Conservation (phyloP, 495 filamentous ascomycete genomes). For the Schizothecium vesticola region DNA sequence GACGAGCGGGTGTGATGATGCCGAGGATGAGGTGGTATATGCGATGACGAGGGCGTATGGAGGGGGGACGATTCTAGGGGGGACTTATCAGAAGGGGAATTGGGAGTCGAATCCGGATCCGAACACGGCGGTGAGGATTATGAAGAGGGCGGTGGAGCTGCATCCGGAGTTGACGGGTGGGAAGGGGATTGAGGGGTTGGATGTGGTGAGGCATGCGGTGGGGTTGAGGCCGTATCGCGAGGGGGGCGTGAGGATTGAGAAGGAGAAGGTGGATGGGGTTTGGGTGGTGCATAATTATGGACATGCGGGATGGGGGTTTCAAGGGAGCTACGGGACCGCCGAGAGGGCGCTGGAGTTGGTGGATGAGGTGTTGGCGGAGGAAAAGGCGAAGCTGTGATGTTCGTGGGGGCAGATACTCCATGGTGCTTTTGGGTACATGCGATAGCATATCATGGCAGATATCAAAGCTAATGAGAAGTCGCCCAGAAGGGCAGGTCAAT, state of each 20-base stretch:
- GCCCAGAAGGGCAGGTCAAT: neutral
- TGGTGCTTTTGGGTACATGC: neutral
- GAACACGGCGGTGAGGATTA: conserved; percentile 77
- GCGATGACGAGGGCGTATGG: conserved; percentile 86
- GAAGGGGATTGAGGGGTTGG: conserved; percentile 70
- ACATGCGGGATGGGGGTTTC: conserved; percentile 90
- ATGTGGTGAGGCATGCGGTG: conserved; percentile 84
- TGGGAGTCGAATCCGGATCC: conserved; percentile 82
- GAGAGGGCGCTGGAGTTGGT: conserved; percentile 65
- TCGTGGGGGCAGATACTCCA: conserved; percentile 6
- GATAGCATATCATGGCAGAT: neutral
- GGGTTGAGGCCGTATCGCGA: conserved; percentile 74
- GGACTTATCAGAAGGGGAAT: conserved; percentile 74
- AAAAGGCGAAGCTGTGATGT: conserved; percentile 13
- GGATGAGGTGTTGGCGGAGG: conserved; percentile 42
- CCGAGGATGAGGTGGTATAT: conserved; percentile 73
- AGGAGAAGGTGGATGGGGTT: conserved; percentile 63
- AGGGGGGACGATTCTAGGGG: conserved; percentile 75
- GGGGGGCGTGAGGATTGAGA: conserved; percentile 76
- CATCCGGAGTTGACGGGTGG: conserved; percentile 71
- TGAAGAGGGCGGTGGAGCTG: conserved; percentile 72
- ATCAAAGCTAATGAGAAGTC: neutral
- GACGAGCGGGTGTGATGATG: conserved; percentile 75
- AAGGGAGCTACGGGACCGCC: conserved; percentile 81
- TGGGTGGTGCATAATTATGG: conserved; percentile 94